Base-by-base conservation (phyloP, 2,329 filamentous ascomycete species). In the Camillea tinctor region DNA sequence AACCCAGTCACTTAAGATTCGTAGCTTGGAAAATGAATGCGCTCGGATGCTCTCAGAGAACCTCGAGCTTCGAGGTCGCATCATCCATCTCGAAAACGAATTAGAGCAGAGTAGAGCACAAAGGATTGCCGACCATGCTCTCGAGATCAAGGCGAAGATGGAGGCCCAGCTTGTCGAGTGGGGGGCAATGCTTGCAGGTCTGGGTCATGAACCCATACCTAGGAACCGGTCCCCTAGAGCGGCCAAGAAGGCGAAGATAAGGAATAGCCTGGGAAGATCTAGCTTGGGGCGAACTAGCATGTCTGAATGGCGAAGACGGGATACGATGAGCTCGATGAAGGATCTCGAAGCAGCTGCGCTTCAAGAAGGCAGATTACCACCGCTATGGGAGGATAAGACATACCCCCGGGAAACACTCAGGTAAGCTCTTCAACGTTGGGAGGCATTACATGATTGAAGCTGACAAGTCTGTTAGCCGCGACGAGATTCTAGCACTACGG, bases 41-140 rank as follows among this genome's bases (percentile, higher is more conserved):
- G 87, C 89, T 49, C 86, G 87, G 54, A 83, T 93, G 64, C 80
- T 93, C 22, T 87, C 89, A n/a, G 90, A 95, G 67, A 95, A 95
- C 71, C 82, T 94, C 58, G 82, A 87, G 57, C 81, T 95, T 15
- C 85, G 88, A 55, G 83, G 89, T 62, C 85, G 90, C 62, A 85
- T 93, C 52, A 74, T 93, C 55, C 85, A 86, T 55, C 79, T 93
- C 1, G 85, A 92, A 69, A 85, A 84, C 58, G 84, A 90, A 58
- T 76, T 90, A 36, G 84, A 90, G 60, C 82, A 87, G 64, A 85
- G 84, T 57, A 81, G 82, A 53, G 77, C 83, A 52, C 81, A 83
- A 52, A 79, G 84, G 56, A 84, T 88, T 26, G 84, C 86, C 60
- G 85, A 90, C 61, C 85, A 89, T 72, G 86, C 91, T 9, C 77